Base-by-base conservation (phyloP, 345 rosid genomes). In the Hibiscus mutabilis region DNA sequence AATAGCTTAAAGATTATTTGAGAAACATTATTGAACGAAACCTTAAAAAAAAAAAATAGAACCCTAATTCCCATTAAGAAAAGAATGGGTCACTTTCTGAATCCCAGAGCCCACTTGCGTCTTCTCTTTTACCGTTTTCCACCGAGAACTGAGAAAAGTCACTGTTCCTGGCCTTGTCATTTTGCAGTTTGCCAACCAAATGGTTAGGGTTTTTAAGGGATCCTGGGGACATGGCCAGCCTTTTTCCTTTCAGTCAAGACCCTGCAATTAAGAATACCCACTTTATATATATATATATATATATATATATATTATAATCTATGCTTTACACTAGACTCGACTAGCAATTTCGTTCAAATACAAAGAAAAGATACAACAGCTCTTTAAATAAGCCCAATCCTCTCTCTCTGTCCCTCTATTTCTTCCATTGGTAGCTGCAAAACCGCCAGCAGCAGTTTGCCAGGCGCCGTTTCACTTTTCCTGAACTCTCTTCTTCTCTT, bases 381-480 rank as follows among this genome's bases (percentile, higher is more conserved):
- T 75, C 79, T 49, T 70, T 78, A 70, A 81, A 73, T 60, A 79
- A 70, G 75, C 65, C 74, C 69, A 73, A 55, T 6, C 55, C 10
- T 33, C 42, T 8, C 21, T 14, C 14, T 13, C 62, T 13, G 11
- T 31, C 71, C 35, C 21, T 47, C 51, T 56, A 27, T 25, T 75
- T 74, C 42, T 37, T 37, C 42, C 86, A 74, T 81, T 73, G 89
- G 84, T 78, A 79, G 77, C 84, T 78, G 82, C 67, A 77, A 74
- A 66, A 68, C 72, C 58, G 67, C 60, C 66, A 57, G 80, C 80
- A 70, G 73, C 78, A 69, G 82, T 76, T 72, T 2, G 76, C 85
- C 91, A 81, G 89, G 91, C 91, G 92, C 88, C 88, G 86, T 57
- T 79, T 79, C 83, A 49, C 81, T 68, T 72, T 80, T 74, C 71